Evolutionary conservation across 1,139 yeast genomes (phyloP).

Genomic region (Geotrichum reessii): DNA sequence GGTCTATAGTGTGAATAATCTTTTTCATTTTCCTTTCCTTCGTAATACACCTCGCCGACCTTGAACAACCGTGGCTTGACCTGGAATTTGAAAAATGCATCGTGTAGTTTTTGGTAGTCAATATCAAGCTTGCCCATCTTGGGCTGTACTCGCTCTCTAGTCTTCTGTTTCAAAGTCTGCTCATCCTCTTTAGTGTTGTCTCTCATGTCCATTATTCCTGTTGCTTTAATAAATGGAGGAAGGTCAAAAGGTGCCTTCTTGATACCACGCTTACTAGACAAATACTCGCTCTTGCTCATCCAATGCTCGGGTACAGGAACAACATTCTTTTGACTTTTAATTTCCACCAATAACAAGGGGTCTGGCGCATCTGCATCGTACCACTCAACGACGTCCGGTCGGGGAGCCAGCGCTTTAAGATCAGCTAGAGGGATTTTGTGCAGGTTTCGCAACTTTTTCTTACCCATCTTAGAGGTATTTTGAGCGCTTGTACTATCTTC

Average conservation of each 20-base stretch:
- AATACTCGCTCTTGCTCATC: constrained; percentile 72
- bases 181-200: constrained; percentile 48
- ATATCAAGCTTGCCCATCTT: constrained; percentile 82
- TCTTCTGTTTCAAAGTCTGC: constrained; percentile 61
- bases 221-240: constrained; percentile 71
- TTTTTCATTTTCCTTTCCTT: constrained; percentile 62
- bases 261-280: constrained; percentile 66
- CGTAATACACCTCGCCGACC: constrained; percentile 76
- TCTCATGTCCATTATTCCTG: constrained; percentile 89
- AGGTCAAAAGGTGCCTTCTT: constrained; percentile 69
- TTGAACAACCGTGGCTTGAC: constrained; percentile 62
- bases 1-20: constrained; percentile 48
- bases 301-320: constrained; percentile 84
- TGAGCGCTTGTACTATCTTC: constrained; percentile 26
- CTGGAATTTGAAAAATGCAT: constrained; percentile 81
- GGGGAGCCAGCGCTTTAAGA: constrained; percentile 53
- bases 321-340: constrained; percentile 62
- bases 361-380: constrained; percentile 79
- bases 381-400: constrained; percentile 82
- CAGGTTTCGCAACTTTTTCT: constrained; percentile 45
- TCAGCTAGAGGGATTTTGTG: constrained; percentile 62
- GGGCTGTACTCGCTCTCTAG: constrained; percentile 83
- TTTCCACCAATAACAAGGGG: constrained; percentile 57
- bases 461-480: constrained; percentile 27
- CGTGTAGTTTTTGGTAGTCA: constrained; percentile 75